Base-by-base conservation (phyloP, 495 filamentous ascomycete species). In the Podospora australis region DNA sequence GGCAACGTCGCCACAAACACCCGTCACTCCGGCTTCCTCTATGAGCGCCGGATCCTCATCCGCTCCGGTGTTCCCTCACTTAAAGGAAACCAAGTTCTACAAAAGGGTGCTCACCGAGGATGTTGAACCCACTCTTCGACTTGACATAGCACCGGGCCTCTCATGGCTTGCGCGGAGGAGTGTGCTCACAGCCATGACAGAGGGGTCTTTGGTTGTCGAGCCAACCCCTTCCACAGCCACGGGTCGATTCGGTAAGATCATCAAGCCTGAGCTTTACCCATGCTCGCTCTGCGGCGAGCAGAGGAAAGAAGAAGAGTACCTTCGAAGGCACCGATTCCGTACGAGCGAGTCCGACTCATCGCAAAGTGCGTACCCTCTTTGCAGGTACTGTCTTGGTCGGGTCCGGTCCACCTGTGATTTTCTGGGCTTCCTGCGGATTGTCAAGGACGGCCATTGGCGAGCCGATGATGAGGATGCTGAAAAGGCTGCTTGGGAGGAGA, bases 81-180 rank as follows among this genome's bases (percentile, higher is more conserved):
- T 98, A 36, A 95, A 95, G 58, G 92, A 96, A 46, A 88, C 85
- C 3, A 86, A 84, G 51, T 97, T 96, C 64, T 98, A 90, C 67
- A 98, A 98, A 66, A 81, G 92, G 17, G 79, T 77, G 5, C 65
- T 96, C 10, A 71, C 78, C 44, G 92, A 98, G 63, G 92, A 97
- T 66, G 86, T 98, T 45, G 92, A 98, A 66, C 92, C 92, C 2
- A 95, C 92, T 0, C 68, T 98, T 16, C 79, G 92, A 32, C 77
- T 97, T 4, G 92, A 98, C 66, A 75, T 77, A 4, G 88, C 92
- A 0, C 91, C 92, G 1, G 90, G 90, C 0, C 80, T 98, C 29
- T 94, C 88, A 17, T 98, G 90, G 88, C 78, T 97, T 20, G 88
- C 87, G 20, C 82, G 90, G 23, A 81, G 92, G 38, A 84, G 81